These are phyloP conservation scores for Coleophoma crateriformis DNA, from an alignment of 2,329 filamentous ascomycete genomes.

Conservation along the genomic window DNA sequence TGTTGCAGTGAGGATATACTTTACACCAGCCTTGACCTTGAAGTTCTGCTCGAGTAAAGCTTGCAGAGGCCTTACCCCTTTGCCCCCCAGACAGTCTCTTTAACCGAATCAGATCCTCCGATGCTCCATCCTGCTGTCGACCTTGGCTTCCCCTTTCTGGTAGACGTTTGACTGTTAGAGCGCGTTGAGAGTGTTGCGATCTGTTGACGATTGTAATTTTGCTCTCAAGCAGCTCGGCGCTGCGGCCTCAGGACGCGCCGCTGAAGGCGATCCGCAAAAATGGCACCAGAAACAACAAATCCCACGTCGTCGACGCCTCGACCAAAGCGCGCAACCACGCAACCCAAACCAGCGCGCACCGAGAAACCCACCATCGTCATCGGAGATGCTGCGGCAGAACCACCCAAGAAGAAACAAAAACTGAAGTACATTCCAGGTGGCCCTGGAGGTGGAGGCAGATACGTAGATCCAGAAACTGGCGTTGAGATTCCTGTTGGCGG, in stretches of 20 bases:
- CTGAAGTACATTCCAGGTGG: conserved; percentile 77
- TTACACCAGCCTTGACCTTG: too few relatives aligned
- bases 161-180: too few relatives aligned
- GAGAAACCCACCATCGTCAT: conserved; percentile 18
- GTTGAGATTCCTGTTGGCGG: conserved; percentile 50
- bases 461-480: conserved; percentile 63
- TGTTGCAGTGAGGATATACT: too few relatives aligned
- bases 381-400: conserved; percentile 17
- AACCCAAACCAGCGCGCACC: conserved; percentile 1
- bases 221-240: neutral
- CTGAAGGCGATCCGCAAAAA: conserved; percentile 2
- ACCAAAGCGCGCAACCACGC: neutral
- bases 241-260: neutral
- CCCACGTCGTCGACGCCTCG: neutral
- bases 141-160: too few relatives aligned
- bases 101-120: too few relatives aligned
- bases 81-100: too few relatives aligned
- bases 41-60: too few relatives aligned
- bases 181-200: too few relatives aligned
- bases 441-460: conserved; percentile 79
- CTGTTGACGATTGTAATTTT: too few relatives aligned
- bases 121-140: too few relatives aligned
- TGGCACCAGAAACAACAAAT: conserved; percentile 19
- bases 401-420: conserved; percentile 57
- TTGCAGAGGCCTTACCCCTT: too few relatives aligned